phyloP scores from a whole-genome alignment of 306 rosid genomes.

The Canavalia ensiformis region DNA sequence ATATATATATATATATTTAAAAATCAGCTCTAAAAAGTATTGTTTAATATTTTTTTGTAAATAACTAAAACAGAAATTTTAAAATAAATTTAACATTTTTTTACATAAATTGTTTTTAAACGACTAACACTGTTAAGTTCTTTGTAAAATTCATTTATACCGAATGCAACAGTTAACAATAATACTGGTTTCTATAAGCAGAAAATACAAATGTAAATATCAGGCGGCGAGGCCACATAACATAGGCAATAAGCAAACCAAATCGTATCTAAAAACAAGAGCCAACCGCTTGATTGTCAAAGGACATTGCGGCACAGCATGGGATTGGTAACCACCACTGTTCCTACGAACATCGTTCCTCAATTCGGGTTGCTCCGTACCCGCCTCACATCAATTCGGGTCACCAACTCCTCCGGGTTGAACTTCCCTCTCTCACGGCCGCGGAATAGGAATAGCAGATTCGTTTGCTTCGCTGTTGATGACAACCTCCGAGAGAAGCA shows the following conservation, averaged over 20 bases:
- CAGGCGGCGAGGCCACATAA: neutral
- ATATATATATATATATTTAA: no score
- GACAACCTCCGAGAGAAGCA: conserved; percentile 71
- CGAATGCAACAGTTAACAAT: no score
- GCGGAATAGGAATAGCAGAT: conserved; percentile 36
- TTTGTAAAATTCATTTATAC: no score
- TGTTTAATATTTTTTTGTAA: no score
- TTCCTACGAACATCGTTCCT: conserved; percentile 59
- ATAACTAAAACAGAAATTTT: no score
- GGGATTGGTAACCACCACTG: conserved; percentile 76
- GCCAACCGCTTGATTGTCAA: conserved; percentile 49
- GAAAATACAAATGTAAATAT: neutral
- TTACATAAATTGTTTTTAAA: no score
- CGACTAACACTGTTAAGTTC: no score
- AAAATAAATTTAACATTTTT: no score
- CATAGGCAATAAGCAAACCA: conserved; percentile 10
- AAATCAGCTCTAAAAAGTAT: no score
- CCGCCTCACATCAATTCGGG: conserved; percentile 51
- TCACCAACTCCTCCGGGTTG: conserved; percentile 44
- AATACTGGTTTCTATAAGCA: no score
- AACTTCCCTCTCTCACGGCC: conserved; percentile 40
- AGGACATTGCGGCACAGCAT: conserved; percentile 45
- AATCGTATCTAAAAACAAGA: conserved; percentile 40
- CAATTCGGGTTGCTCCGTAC: conserved; percentile 52
- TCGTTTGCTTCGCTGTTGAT: conserved; percentile 77